Percentiles rank a stretch among this genome's conserved stretches.
These are phyloP conservation scores for Anthracocystis setariae DNA, from an alignment of 1,284 basidiomycete species.

Conservation along the genomic window DNA sequence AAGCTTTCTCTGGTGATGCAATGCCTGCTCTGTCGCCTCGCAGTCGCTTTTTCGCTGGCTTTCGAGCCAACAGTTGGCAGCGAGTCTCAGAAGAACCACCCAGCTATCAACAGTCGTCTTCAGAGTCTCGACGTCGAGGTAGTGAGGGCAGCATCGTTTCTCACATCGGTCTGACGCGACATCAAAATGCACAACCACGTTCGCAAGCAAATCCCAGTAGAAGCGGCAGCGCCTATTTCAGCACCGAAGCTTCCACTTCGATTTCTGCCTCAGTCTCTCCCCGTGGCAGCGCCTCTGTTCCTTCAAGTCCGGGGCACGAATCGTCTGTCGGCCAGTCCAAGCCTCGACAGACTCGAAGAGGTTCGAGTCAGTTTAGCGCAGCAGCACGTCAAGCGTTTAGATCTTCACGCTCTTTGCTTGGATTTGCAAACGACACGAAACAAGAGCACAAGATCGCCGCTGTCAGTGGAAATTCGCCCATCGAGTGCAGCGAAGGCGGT, in stretches of 20 bases:
- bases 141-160: conserved; percentile 35
- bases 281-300: conserved; percentile 5
- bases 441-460: not conserved
- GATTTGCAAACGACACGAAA: conserved; percentile 11
- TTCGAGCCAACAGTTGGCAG: conserved; percentile 15
- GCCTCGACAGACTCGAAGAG: conserved; percentile 9
- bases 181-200: conserved; percentile 8
- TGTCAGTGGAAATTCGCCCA: not conserved
- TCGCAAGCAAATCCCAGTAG: not conserved
- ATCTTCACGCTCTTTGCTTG: conserved; percentile 32
- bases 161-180: conserved; percentile 9
- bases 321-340: not conserved
- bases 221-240: conserved; percentile 18
- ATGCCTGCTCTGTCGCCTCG: conserved; percentile 7
- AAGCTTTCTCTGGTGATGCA: conserved; percentile 31
- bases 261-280: conserved; percentile 2
- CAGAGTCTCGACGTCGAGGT: conserved; percentile 16
- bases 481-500: not conserved
- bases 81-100: conserved; percentile 18
- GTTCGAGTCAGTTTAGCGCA: conserved; percentile 27
- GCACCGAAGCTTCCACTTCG: conserved; percentile 9
- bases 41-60: conserved; percentile 17
- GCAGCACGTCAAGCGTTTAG: conserved; percentile 22
- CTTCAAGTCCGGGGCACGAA: conserved; percentile 11
- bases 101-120: conserved; percentile 20